A percentile compares a stretch with the other conserved stretches of the same genome.
phyloP scores from a whole-genome alignment of 2,329 filamentous ascomycete species.

The Colletotrichum sp. region DNA sequence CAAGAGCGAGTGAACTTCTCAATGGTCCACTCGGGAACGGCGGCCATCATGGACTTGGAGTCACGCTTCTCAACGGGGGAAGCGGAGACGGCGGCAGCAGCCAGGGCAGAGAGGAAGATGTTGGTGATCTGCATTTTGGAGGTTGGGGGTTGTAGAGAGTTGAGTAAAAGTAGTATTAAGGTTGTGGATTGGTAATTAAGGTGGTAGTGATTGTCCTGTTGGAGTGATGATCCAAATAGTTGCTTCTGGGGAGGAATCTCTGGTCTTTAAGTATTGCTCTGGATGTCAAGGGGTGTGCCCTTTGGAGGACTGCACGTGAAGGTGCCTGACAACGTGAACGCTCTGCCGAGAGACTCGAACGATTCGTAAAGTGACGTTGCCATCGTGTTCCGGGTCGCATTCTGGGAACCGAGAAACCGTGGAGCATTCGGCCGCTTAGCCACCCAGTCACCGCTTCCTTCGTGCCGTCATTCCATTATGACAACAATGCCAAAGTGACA shows the following conservation, averaged over 20 bases:
- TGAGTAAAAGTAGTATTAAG: background rate
- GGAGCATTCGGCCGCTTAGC: background rate
- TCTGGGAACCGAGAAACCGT: background rate
- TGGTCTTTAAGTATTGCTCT: background rate
- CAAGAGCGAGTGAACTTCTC: slow-evolving; percentile 44
- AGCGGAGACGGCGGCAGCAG: slow-evolving; percentile 25
- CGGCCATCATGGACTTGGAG: slow-evolving; percentile 43
- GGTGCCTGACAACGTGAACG: background rate
- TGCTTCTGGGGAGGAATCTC: background rate
- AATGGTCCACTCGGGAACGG: slow-evolving; percentile 46
- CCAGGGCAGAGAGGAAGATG: slow-evolving; percentile 41
- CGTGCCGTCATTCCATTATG: background rate
- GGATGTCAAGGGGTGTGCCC: background rate
- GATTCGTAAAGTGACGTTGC: slow-evolving; percentile 5
- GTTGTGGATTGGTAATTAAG: background rate
- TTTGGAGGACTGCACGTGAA: background rate
- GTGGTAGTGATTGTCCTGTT: background rate
- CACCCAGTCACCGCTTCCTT: background rate
- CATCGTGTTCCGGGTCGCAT: background rate
- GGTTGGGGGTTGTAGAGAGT: slow-evolving; percentile 1
- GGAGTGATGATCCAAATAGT: background rate
- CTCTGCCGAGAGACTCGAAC: background rate
- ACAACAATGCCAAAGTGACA: background rate
- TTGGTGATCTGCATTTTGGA: slow-evolving; percentile 49
- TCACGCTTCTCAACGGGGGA: slow-evolving; percentile 7